Conservation (phyloP, 495 filamentous ascomycete genomes). For the Xylaria cubensis region DNA sequence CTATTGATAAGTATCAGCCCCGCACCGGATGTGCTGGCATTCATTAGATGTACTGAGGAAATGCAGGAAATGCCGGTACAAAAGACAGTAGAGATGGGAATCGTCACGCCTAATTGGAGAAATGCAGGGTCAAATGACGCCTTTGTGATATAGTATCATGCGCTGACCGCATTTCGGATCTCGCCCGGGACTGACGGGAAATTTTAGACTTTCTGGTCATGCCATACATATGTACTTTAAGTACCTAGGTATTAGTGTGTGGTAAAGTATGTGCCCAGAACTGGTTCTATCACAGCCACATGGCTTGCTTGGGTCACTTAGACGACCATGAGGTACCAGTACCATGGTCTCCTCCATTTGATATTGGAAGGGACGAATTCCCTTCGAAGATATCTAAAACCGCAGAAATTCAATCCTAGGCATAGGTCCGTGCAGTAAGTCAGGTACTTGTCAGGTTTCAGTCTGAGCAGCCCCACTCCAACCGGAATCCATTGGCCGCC, state of each 20-base stretch:
- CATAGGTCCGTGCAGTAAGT: not conserved
- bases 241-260: not conserved
- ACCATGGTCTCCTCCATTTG: too few relatives aligned
- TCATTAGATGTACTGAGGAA: not conserved
- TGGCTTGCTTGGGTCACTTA: not conserved
- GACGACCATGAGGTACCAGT: too few relatives aligned
- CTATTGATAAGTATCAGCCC: not conserved
- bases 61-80: not conserved
- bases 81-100: not conserved
- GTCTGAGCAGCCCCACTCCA: not conserved
- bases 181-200: not conserved
- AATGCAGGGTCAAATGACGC: constrained; percentile 16
- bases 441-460: not conserved
- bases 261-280: not conserved
- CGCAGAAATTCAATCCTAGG: too few relatives aligned
- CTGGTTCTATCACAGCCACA: not conserved
- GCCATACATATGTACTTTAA: not conserved
- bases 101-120: not conserved
- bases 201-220: not conserved
- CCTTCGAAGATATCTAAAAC: not conserved
- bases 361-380: too few relatives aligned
- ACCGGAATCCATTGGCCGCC: not conserved
- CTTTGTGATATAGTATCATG: constrained; percentile 11
- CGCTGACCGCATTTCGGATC: not conserved
- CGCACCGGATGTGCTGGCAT: constrained; percentile 24